A percentile compares a stretch with the other conserved stretches of the same genome.
These are phyloP conservation scores for Dalbergia cultrata DNA, from an alignment of 306 rosid genomes.

Conservation along the genomic window DNA sequence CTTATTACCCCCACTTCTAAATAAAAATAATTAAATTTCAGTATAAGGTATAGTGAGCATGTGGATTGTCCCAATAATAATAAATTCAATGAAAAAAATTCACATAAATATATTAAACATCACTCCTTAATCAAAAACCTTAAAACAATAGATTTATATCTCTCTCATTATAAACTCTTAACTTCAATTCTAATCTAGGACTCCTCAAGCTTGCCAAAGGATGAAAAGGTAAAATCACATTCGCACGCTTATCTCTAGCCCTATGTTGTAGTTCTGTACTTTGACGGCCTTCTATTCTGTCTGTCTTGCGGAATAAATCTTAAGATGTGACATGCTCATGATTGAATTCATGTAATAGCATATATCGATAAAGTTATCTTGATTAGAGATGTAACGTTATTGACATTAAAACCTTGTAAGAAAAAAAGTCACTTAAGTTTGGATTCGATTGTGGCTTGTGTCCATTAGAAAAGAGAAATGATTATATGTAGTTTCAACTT, in stretches of 20 bases:
- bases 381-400: neutral
- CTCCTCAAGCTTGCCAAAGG: neutral
- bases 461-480: no score
- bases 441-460: neutral
- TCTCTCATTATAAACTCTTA: no score
- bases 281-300: neutral
- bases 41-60: no score
- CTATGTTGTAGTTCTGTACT: neutral
- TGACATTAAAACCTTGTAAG: neutral
- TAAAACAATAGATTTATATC: no score
- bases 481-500: no score
- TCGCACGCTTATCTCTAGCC: neutral
- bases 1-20: no score
- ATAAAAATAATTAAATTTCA: no score
- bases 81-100: no score
- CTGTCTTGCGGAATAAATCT: neutral
- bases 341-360: neutral
- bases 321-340: neutral
- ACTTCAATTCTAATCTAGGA: no score
- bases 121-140: no score
- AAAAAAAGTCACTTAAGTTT: neutral
- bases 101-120: no score
- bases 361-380: neutral
- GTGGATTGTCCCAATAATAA: no score
- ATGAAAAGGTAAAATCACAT: neutral